Evolutionary conservation across 2,329 filamentous ascomycete species (phyloP), one percentile per base, ranked within the genome.

Genomic region (Xylaria sp.): DNA sequence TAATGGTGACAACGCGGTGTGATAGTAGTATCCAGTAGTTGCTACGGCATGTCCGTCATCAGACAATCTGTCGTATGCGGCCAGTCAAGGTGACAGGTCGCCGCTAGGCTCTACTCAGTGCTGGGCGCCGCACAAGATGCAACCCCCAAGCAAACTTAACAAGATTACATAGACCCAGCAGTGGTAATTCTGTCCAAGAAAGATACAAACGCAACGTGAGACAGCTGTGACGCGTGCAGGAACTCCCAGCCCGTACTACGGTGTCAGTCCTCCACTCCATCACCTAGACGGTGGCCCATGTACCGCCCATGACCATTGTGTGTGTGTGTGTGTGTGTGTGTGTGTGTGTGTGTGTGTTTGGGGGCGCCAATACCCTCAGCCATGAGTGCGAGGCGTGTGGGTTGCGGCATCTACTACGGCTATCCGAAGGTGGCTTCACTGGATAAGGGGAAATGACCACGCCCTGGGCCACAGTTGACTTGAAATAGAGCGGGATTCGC

Each of bases 181-280:
- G 66, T 58, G 58, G 63, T 67, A 60, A 70, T 72, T 66, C 58
- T 67, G 70, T 48, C 29, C 6, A 35, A 35, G 11, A 2, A 33
- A 59, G 41, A 65, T 49, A 68, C 70, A 73, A 73, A 72, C 70
- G 67, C 66, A 63, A 63, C 58, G 71, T 72, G 60, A 71, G 69
- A 72, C 70, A 68, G 65, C 58, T 54, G 57, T 41, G 65, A 40
- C 62, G 66, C 65, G 65, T 67, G 63, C 60, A 64, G 62, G 66
- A 66, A 58, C 51, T 53, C 31, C 62, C 52, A 48, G 47, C 61
- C 47, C 31, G 55, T 55, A 37, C 54, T 29, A 58, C 59, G 19
- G 38, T 62, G 53, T 53, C 37, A 63, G 63, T 62, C 37, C 44
- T 29, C 27, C 31, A 51, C 27, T 31, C 33, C 31, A 51, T 38